Evolutionary conservation across 2,329 filamentous ascomycete genomes (phyloP).

Genomic region (Cadophora gregata): DNA sequence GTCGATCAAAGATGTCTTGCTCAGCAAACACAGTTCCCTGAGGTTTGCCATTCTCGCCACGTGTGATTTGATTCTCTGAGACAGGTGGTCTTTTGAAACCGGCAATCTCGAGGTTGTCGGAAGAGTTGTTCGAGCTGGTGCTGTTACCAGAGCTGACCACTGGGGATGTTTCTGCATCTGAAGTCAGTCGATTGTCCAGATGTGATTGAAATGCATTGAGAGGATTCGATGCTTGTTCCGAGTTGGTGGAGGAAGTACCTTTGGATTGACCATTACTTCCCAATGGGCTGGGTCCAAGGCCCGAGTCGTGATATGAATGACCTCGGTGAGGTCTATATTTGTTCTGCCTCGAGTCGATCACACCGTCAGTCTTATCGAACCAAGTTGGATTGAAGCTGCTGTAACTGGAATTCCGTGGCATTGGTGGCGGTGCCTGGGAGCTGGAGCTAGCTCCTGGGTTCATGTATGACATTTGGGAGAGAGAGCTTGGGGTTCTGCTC

Average conservation of each 20-base stretch:
- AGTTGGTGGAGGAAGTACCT: constrained; percentile 33
- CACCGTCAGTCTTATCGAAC: constrained; percentile 37
- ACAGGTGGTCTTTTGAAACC: constrained; percentile 17
- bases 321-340: constrained; percentile 30
- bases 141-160: constrained; percentile 39
- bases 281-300: constrained; percentile 41
- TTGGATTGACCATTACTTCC: constrained; percentile 39
- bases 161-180: constrained; percentile 36
- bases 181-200: constrained; percentile 26
- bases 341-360: constrained; percentile 23
- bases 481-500: constrained; percentile 36
- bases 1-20: constrained; percentile 40
- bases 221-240: constrained; percentile 5
- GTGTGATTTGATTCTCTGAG: neutral
- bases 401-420: constrained; percentile 38
- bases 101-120: constrained; percentile 39
- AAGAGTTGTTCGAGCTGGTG: constrained; percentile 34
- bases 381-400: constrained; percentile 41
- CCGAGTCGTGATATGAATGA: constrained; percentile 41
- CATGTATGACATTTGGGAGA: constrained; percentile 35
- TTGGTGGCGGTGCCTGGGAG: constrained; percentile 22
- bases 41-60: constrained; percentile 13
- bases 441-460: constrained; percentile 29
- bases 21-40: constrained; percentile 38
- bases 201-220: constrained; percentile 4